Conservation (phyloP, 2,329 filamentous ascomycete genomes). For the Monosporascus sp. region DNA sequence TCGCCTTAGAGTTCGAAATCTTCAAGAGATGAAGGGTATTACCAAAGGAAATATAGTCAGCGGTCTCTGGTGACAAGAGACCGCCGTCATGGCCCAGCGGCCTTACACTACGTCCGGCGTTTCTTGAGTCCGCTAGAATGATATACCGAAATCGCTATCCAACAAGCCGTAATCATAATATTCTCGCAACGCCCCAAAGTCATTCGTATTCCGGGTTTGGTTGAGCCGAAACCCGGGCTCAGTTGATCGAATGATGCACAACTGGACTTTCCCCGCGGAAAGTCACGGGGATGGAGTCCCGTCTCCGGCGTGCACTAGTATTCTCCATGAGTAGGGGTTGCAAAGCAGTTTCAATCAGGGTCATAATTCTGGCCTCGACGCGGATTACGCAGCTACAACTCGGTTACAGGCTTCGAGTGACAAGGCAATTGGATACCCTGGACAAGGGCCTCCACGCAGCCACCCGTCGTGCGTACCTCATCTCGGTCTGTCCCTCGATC, state of each 20-base stretch:
- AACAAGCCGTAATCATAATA: too few relatives aligned
- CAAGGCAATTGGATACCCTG: constrained; percentile 11
- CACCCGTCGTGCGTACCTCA: constrained; percentile 27
- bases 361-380: neutral
- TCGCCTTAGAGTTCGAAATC: too few relatives aligned
- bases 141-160: too few relatives aligned
- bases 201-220: neutral
- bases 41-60: too few relatives aligned
- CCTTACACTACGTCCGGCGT: too few relatives aligned
- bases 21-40: too few relatives aligned
- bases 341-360: neutral
- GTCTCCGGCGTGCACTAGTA: too few relatives aligned
- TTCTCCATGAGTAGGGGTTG: too few relatives aligned
- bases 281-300: neutral
- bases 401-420: constrained; percentile 5
- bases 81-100: too few relatives aligned
- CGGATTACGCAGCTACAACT: neutral
- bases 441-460: constrained; percentile 21
- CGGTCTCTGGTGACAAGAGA: too few relatives aligned
- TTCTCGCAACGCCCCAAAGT: neutral
- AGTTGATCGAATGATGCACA: constrained; percentile 4
- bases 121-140: too few relatives aligned
- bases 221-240: neutral
- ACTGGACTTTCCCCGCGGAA: constrained; percentile 1
- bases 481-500: constrained; percentile 30